Evolutionary conservation across 345 rosid species (phyloP).

Genomic region (Hibiscus trionum): DNA sequence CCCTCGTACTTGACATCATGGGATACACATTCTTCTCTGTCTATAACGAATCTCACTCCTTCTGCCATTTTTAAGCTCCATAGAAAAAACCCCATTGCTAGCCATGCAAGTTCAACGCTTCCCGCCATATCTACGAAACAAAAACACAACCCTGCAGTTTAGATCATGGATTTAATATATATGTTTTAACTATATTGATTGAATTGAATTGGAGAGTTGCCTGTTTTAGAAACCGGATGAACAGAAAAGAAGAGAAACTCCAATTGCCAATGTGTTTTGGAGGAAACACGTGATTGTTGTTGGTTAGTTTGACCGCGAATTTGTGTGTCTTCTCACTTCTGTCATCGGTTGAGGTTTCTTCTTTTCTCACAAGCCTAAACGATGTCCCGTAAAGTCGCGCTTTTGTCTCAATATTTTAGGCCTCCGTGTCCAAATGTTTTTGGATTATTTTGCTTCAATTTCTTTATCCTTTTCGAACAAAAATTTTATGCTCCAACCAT

Average conservation of each 20-base stretch:
- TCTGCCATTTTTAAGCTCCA: conserved; percentile 24
- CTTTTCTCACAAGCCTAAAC: background rate
- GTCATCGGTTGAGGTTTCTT: background rate
- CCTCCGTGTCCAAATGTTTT: no score
- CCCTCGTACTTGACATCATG: conserved; percentile 59
- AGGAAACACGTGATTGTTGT: background rate
- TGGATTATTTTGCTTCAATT: no score
- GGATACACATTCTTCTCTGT: conserved; percentile 59
- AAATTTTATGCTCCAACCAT: no score
- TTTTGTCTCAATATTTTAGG: no score
- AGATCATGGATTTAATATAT: background rate
- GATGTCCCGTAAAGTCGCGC: background rate
- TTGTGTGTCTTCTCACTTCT: background rate
- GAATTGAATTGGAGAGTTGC: background rate
- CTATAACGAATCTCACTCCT: conserved; percentile 53
- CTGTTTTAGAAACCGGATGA: background rate
- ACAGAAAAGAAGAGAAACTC: background rate
- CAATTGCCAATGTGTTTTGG: background rate
- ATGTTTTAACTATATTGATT: background rate
- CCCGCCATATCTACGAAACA: background rate
- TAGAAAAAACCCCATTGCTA: conserved; percentile 15
- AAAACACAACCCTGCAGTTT: background rate
- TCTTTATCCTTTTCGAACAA: no score
- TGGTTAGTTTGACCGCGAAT: background rate
- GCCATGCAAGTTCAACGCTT: conserved; percentile 10